A percentile compares a stretch with the other conserved stretches of the same genome.
These are phyloP conservation scores for Penicillium verrucosum DNA, from an alignment of 2,329 filamentous ascomycete species.

Conservation along the genomic window DNA sequence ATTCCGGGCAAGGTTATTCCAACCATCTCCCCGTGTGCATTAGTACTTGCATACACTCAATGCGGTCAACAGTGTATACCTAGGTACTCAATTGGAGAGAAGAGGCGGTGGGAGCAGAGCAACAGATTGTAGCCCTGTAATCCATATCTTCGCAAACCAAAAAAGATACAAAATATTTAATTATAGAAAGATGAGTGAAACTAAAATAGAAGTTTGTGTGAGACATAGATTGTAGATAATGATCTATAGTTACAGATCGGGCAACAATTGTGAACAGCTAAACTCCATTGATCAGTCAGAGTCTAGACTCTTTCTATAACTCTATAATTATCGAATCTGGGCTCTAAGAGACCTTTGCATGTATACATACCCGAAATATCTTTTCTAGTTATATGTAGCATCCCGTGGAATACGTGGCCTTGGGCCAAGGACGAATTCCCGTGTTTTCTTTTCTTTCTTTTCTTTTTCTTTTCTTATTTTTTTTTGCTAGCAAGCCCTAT, in stretches of 20 bases:
- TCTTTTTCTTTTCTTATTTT: too few species aligned
- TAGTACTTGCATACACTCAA: neutral
- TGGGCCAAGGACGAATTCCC: neutral
- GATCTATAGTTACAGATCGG: neutral
- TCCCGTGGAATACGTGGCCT: constrained; percentile 5
- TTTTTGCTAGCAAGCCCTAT: neutral
- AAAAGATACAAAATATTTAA: neutral
- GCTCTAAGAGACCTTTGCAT: constrained; percentile 1
- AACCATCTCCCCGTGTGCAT: constrained; percentile 2
- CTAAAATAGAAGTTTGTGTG: neutral
- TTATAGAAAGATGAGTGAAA: neutral
- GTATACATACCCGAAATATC: constrained; percentile 1
- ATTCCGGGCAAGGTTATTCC: constrained; percentile 15
- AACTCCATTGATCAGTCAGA: neutral
- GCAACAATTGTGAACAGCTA: neutral
- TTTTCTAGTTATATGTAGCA: neutral
- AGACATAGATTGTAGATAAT: neutral
- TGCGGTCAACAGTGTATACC: neutral
- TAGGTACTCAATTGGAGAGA: neutral
- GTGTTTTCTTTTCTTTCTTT: neutral
- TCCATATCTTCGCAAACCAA: neutral
- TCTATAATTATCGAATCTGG: neutral
- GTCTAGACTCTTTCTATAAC: constrained; percentile 2
- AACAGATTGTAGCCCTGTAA: neutral
- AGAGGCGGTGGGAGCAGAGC: constrained; percentile 15